Evolutionary conservation across 2,329 filamentous ascomycete species (phyloP), one percentile per base, ranked within the genome.

Genomic region (Penicillium sumatraense): DNA sequence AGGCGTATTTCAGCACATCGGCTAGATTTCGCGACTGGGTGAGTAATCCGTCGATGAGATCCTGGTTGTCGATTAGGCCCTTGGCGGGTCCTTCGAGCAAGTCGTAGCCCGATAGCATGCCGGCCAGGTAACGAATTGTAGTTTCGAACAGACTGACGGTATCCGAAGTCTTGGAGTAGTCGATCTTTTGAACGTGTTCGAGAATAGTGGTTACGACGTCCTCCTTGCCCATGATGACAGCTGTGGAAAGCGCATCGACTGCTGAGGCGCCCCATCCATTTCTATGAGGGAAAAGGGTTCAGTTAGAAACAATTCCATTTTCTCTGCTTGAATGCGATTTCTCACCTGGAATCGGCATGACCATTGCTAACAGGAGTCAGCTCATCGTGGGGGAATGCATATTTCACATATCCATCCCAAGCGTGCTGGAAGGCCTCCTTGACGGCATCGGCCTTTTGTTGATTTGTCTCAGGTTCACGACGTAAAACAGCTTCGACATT

Each of bases 211-310:
- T 77, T 13, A 95, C 86, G 21, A 90, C 85, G 14, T 86, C 78
- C 24, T 79, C 76, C 41, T 90, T 82, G 35, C 83, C 81, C 89
- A 96, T 93, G 21, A 96, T 74, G 46, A 93, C 78, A 7, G 91
- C 91, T 0, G 91, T 96, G 56, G 85, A 88, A 44, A 96, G 79
- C 1, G 90, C 89, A 71, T 96, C 91, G 13, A 95, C 83, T 1
- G 90, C 89, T 38, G 87, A 92, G 26, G 90, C 90, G 21, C 91
- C 91, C 91, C 91, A 96, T 51, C 86, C 88, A 67, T 93, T 93
- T 58, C 90, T 93, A 51, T 46, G 13, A 24, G 23, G 20, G 8
- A 21, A 26, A 10, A n/a, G 23, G 13, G 14, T 38, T 59, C 8
- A 59, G 53, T 36, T 24, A 24, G 35, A 3, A 42, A 11, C 13